Percentiles rank a stretch among this genome's conserved stretches.
Conservation (phyloP, 495 filamentous ascomycete species). For the Tuber microsphaerosporum region DNA sequence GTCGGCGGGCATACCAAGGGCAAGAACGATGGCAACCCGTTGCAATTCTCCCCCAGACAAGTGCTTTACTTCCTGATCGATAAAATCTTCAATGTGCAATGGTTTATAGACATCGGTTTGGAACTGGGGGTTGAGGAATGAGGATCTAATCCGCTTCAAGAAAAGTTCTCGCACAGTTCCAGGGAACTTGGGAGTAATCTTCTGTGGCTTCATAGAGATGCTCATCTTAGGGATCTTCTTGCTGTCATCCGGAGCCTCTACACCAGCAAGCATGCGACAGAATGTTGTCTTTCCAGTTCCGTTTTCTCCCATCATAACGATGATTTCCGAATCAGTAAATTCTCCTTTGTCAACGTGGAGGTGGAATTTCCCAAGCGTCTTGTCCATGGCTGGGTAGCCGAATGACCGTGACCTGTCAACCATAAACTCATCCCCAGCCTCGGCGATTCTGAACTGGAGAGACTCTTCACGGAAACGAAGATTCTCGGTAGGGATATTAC, state of each 20-base stretch:
- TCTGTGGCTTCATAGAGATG: constrained; percentile 99
- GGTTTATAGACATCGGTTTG: constrained; percentile 99
- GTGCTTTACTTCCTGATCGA: constrained; percentile 98
- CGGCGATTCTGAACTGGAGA: constrained; percentile 89
- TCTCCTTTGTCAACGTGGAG: constrained; percentile 70
- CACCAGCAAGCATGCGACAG: constrained; percentile 90
- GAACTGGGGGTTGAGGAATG: constrained; percentile 94
- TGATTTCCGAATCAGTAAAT: constrained; percentile 96
- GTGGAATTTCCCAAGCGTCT: constrained; percentile 85
- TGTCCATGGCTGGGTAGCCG: constrained; percentile 81
- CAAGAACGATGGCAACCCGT: constrained; percentile 93
- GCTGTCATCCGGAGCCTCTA: constrained; percentile 74
- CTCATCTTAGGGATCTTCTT: constrained; percentile 80
- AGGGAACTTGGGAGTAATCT: constrained; percentile 94
- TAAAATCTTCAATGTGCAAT: constrained; percentile 94
- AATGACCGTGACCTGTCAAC: constrained; percentile 78
- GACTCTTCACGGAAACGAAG: constrained; percentile 96
- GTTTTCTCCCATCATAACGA: constrained; percentile 99
- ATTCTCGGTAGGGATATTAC: constrained; percentile 96
- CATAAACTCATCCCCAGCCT: constrained; percentile 84
- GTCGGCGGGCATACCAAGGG: constrained; percentile 90
- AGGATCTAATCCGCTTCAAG: constrained; percentile 94
- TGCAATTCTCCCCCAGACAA: constrained; percentile 98
- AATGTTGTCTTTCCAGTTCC: constrained; percentile 96
- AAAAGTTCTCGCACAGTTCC: constrained; percentile 92